phyloP scores from a whole-genome alignment of 139 green algal species.

The Chlamydomonas sphaeroides region DNA sequence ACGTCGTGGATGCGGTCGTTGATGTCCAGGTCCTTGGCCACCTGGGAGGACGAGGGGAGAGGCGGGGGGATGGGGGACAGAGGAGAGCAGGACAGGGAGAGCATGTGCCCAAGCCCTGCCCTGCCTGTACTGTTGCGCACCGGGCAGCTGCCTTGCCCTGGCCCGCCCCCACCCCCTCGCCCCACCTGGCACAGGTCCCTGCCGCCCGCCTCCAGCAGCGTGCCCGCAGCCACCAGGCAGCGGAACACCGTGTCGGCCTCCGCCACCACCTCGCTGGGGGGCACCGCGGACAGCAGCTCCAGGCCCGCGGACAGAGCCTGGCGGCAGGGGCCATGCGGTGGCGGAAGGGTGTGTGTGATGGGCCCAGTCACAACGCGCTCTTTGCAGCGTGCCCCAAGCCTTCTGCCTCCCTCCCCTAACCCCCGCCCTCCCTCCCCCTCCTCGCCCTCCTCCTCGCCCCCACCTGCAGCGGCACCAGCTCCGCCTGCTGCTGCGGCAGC shows the following conservation, averaged over 20 bases:
- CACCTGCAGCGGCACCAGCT: conserved; percentile 58
- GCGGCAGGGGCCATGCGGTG: too few species aligned
- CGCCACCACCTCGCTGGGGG: neutral
- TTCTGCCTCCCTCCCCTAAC: too few species aligned
- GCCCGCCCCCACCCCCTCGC: neutral
- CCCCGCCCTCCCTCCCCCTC: neutral
- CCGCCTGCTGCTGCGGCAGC: conserved; percentile 36
- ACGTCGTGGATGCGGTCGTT: conserved; percentile 34
- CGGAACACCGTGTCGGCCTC: conserved; percentile 41
- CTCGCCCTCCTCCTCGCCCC: neutral
- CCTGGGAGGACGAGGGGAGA: neutral
- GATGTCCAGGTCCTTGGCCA: conserved; percentile 41
- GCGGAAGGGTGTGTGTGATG: neutral
- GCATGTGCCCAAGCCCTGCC: too few species aligned
- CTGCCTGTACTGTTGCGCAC: too few species aligned
- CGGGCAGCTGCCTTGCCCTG: too few species aligned
- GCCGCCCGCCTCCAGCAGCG: conserved; percentile 42
- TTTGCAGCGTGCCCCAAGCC: too few species aligned
- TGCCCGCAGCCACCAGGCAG: conserved; percentile 61
- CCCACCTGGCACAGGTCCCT: conserved; percentile 13
- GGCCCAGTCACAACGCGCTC: too few species aligned
- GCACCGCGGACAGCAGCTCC: conserved; percentile 53
- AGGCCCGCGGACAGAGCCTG: conserved; percentile 56
- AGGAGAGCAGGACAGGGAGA: too few species aligned
- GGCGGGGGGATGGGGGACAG: too few species aligned